These are phyloP conservation scores for Colletotrichum spaethianum DNA, from an alignment of 2,329 filamentous ascomycete genomes.

Conservation along the genomic window DNA sequence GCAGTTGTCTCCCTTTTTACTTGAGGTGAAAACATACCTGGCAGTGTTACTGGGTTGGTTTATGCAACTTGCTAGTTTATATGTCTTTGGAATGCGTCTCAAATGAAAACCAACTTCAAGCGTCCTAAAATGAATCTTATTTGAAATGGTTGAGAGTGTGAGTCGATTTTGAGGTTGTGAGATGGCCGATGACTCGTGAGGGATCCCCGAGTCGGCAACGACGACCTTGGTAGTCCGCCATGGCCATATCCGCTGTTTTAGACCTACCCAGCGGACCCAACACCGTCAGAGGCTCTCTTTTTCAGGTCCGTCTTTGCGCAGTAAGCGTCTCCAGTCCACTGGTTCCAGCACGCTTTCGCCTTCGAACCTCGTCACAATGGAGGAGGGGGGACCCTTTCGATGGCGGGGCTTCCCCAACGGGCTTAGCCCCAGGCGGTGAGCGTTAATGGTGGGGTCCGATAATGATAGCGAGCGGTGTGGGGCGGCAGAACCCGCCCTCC, in stretches of 20 bases:
- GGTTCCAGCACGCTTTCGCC: slow-evolving; percentile 18
- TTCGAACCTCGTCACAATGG: background rate
- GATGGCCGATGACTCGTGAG: background rate
- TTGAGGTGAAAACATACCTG: background rate
- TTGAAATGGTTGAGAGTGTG: background rate
- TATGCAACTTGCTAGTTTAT: background rate
- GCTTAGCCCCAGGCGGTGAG: slow-evolving; percentile 33
- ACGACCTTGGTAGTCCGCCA: slow-evolving; percentile 31
- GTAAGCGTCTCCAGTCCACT: slow-evolving; percentile 32
- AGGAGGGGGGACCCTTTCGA: slow-evolving; percentile 2
- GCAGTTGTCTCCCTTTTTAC: background rate
- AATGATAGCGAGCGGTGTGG: slow-evolving; percentile 37
- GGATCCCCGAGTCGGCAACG: slow-evolving; percentile 16
- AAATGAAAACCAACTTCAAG: background rate
- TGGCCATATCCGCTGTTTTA: background rate
- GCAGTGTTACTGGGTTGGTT: background rate
- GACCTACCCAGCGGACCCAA: background rate
- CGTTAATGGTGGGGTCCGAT: slow-evolving; percentile 5
- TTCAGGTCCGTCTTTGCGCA: background rate
- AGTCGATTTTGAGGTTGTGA: slow-evolving; percentile 19
- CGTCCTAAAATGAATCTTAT: background rate
- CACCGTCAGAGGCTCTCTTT: background rate
- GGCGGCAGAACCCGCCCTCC: slow-evolving; percentile 39
- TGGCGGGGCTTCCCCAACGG: slow-evolving; percentile 24
- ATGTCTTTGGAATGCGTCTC: background rate